Conservation (phyloP, 306 rosid species). For the Dalbergia cultrata region DNA sequence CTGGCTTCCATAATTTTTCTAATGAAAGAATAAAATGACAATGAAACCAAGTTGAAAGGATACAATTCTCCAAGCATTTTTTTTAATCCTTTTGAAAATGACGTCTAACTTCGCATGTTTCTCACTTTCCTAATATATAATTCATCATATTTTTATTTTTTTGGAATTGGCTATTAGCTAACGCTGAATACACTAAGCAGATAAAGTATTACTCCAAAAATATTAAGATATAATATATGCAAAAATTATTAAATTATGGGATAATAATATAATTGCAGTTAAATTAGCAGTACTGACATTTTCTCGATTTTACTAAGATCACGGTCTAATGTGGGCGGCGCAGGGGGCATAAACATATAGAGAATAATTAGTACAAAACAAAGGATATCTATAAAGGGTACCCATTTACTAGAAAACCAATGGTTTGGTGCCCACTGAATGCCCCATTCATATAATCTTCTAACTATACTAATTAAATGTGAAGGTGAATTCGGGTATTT, state of each 20-base stretch:
- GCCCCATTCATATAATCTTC: not conserved
- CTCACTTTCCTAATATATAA: not conserved
- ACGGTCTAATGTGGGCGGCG: not conserved
- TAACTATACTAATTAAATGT: not conserved
- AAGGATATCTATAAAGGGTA: not conserved
- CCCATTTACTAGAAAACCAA: not conserved
- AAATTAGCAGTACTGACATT: not conserved
- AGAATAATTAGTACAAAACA: not conserved
- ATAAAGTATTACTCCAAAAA: not conserved
- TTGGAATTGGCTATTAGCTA: not conserved
- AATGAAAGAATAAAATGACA: too few species aligned
- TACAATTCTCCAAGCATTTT: not conserved
- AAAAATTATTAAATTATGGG: not conserved
- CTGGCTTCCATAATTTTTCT: too few species aligned
- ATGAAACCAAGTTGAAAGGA: not conserved
- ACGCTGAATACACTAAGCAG: not conserved
- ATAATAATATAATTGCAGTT: not conserved
- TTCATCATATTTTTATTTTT: not conserved
- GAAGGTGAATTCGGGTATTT: not conserved
- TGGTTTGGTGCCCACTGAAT: not conserved
- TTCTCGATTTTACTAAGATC: not conserved
- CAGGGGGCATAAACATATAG: not conserved
- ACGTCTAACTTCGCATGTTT: not conserved
- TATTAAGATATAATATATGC: not conserved
- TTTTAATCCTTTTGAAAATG: not conserved